Percentiles rank a stretch among this genome's conserved stretches.
Conservation (phyloP, 148 eudicot species). For the Pharnaceum exiguum region DNA sequence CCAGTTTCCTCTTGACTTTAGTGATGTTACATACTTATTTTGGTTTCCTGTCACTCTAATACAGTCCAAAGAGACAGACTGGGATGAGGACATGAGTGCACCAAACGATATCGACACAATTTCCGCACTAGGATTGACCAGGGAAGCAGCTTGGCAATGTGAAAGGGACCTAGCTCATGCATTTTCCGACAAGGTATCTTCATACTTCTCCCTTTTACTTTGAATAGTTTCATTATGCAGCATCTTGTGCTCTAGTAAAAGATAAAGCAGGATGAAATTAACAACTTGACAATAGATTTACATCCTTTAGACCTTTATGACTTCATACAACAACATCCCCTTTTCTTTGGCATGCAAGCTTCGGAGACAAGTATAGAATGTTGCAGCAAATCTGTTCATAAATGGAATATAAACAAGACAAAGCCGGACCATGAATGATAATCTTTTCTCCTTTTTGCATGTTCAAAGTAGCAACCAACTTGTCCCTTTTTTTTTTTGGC, state of each 20-base stretch:
- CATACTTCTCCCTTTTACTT: not conserved
- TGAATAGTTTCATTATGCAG: not conserved
- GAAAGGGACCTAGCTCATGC: constrained; percentile 30
- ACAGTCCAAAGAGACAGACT: constrained; percentile 25
- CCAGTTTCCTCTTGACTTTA: not conserved
- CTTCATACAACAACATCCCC: no score
- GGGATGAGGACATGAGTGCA: constrained; percentile 22
- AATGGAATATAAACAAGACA: not conserved
- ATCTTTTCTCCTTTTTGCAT: not conserved
- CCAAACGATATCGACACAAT: constrained; percentile 27
- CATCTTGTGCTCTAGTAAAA: constrained; percentile 15
- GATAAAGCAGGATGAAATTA: not conserved
- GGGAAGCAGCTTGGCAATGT: constrained; percentile 12
- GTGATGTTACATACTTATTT: not conserved
- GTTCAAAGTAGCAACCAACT: not conserved
- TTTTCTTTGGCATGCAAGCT: constrained; percentile 4
- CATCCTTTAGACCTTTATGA: not conserved
- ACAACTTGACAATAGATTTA: not conserved
- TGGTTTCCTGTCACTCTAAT: not conserved
- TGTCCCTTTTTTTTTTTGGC: not conserved
- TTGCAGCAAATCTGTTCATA: not conserved
- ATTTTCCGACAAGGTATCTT: constrained; percentile 28
- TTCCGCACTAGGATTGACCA: constrained; percentile 17
- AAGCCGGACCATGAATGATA: not conserved
- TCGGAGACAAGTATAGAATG: not conserved